Conservation (phyloP, 2,329 filamentous ascomycete species). For the Sphaerulina vaccinii region DNA sequence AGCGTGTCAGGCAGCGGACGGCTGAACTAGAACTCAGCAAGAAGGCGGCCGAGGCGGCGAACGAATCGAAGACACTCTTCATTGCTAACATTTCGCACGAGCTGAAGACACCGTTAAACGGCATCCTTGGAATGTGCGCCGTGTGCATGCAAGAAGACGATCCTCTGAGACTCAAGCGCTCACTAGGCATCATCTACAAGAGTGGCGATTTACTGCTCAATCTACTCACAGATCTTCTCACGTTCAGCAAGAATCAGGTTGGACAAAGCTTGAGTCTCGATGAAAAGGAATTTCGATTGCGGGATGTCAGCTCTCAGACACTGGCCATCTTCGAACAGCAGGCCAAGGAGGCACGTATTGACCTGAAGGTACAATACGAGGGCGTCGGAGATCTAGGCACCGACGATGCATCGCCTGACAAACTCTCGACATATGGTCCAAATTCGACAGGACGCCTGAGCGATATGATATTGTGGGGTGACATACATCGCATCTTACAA, state of each 20-base stretch:
- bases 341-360: conserved; percentile 74
- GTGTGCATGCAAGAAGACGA: conserved; percentile 93
- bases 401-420: conserved; percentile 25
- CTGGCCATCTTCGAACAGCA: conserved; percentile 88
- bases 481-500: conserved; percentile 85
- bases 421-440: conserved; percentile 12
- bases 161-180: conserved; percentile 72
- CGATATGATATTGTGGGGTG: conserved; percentile 89
- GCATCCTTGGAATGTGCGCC: conserved; percentile 90
- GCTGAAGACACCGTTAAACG: conserved; percentile 91
- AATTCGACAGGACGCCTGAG: conserved; percentile 67
- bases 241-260: conserved; percentile 93
- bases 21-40: conserved; percentile 84
- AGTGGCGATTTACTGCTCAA: conserved; percentile 81
- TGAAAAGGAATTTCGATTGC: conserved; percentile 78
- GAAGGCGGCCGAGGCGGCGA: conserved; percentile 88
- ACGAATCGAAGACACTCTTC: conserved; percentile 95
- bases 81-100: conserved; percentile 90
- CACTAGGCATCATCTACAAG: conserved; percentile 83
- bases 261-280: conserved; percentile 79
- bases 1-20: conserved; percentile 79
- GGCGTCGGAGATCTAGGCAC: conserved; percentile 43
- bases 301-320: conserved; percentile 81
- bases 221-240: conserved; percentile 82
- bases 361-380: conserved; percentile 71